Base-by-base conservation (phyloP, 306 rosid species). In the Sicyos baderoa region DNA sequence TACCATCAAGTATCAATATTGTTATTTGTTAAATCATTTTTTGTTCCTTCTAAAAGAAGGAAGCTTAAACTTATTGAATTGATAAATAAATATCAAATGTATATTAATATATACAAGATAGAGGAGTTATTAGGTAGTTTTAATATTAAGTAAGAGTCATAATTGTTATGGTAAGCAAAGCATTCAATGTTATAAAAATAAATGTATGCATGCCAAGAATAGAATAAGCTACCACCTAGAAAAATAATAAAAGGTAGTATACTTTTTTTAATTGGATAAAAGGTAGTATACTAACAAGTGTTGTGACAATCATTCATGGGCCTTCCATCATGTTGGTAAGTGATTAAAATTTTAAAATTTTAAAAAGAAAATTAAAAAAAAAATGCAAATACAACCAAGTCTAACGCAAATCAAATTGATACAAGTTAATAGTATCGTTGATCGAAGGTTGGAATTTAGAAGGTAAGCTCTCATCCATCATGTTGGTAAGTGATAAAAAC, bases 31-130 rank as follows among this genome's bases (percentile, higher is more conserved):
- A 32, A 32, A 32, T 32, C 37, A 4, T 49, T 14, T 49, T 49
- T 13, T 13, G 2, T 7, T 2, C 16, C 12, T 4, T 2, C n/a
- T n/a, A n/a, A n/a, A n/a, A 2, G 15, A 47, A 47, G 50, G 16
- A 47, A 53, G 13, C 5, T 9, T 25, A 25, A 3, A 25, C 29
- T 25, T 25, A 25, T 25, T 25, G 29, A 25, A 25, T 25, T 25
- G 29, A 25, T 25, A 25, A 25, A 25, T 25, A 25, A 25, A 25
- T 25, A 25, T 29, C 62, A 15, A 56, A 27, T 27, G 35, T 58
- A 58, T 58, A 58, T 58, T 58, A 58, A 58, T 58, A 58, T 27
- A 29, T 29, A 29, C 35, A 58, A 14, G 19, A 23, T 58, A 58
- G 15, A 29, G 11, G 40, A 25, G 29, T 15, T 5, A 58, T 25